Conservation (phyloP, 2,329 filamentous ascomycete species). For the Mycosphaerella sp. region DNA sequence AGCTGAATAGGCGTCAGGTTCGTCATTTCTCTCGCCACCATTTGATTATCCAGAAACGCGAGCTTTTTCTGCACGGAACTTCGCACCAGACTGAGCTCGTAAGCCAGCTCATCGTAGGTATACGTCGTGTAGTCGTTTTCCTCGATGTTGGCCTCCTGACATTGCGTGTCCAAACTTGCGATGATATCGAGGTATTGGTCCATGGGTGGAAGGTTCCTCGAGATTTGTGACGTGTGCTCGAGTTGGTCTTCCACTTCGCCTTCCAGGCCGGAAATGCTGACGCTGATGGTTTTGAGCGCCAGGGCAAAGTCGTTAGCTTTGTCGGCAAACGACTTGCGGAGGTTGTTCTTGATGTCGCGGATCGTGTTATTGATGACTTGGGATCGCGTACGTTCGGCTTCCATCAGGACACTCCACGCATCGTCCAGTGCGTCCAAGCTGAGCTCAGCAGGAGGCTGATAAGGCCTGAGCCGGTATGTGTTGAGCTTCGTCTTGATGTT, state of each 20-base stretch:
- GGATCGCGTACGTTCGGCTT: slow-evolving; percentile 78
- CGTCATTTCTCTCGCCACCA: slow-evolving; percentile 97
- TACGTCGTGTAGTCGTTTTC: slow-evolving; percentile 99
- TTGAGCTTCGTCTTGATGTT: slow-evolving; percentile 99
- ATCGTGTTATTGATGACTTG: slow-evolving; percentile 98
- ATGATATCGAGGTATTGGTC: slow-evolving; percentile 88
- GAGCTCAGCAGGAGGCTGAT: slow-evolving; percentile 80
- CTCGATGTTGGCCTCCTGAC: slow-evolving; percentile 93
- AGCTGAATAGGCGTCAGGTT: slow-evolving; percentile 97
- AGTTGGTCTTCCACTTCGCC: slow-evolving; percentile 95
- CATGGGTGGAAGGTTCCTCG: slow-evolving; percentile 79
- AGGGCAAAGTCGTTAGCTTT: slow-evolving; percentile 98
- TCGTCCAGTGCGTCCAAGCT: slow-evolving; percentile 74
- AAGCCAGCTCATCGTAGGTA: slow-evolving; percentile 91
- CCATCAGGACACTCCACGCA: slow-evolving; percentile 74
- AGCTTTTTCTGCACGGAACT: slow-evolving; percentile 93
- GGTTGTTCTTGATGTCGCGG: slow-evolving; percentile 93
- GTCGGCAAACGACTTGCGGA: slow-evolving; percentile 89
- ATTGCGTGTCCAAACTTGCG: slow-evolving; percentile 77
- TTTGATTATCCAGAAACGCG: slow-evolving; percentile 94
- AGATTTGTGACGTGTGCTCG: slow-evolving; percentile 76
- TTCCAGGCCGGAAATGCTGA: slow-evolving; percentile 93
- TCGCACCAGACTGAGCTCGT: slow-evolving; percentile 87
- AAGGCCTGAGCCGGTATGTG: slow-evolving; percentile 85
- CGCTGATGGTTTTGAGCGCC: slow-evolving; percentile 86